Conservation (phyloP, 2,329 filamentous ascomycete genomes). For the Aspergillus eucalypticola region DNA sequence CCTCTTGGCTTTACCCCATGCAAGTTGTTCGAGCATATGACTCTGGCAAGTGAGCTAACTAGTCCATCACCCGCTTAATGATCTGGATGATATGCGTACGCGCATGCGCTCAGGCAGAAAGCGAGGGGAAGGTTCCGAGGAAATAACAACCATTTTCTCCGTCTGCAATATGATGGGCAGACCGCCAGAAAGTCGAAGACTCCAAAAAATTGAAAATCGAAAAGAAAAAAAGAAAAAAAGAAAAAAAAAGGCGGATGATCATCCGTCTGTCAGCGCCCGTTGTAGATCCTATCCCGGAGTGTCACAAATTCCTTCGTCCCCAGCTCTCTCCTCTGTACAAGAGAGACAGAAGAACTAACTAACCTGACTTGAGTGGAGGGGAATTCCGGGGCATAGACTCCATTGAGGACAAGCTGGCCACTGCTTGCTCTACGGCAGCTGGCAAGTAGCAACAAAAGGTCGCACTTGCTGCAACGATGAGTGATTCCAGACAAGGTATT, state of each 20-base stretch:
- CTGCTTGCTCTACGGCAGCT: background rate
- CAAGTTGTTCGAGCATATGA: background rate
- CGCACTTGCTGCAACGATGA: background rate
- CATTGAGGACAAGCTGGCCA: background rate
- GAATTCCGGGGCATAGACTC: background rate
- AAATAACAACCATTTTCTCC: conserved; percentile 13
- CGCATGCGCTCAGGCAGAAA: background rate
- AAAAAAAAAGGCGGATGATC: conserved; percentile 12
- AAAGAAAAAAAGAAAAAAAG: no score
- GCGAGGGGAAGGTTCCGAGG: conserved; percentile 10
- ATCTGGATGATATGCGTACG: background rate
- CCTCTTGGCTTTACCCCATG: background rate
- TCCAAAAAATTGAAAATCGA: no score
- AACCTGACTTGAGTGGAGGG: background rate
- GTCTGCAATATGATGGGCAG: conserved; percentile 1
- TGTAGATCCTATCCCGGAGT: conserved; percentile 1
- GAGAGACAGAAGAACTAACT: no score
- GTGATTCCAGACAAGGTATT: background rate
- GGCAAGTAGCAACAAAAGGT: background rate
- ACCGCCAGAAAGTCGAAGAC: background rate
- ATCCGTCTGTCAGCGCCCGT: conserved; percentile 7
- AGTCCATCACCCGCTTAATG: background rate
- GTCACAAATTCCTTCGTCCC: background rate
- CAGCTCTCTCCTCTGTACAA: background rate
- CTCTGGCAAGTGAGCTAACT: background rate